A percentile compares a stretch with the other conserved stretches of the same genome.
Evolutionary conservation across 2,329 filamentous ascomycete species (phyloP).

Genomic region (Fusarium austroafricanum): DNA sequence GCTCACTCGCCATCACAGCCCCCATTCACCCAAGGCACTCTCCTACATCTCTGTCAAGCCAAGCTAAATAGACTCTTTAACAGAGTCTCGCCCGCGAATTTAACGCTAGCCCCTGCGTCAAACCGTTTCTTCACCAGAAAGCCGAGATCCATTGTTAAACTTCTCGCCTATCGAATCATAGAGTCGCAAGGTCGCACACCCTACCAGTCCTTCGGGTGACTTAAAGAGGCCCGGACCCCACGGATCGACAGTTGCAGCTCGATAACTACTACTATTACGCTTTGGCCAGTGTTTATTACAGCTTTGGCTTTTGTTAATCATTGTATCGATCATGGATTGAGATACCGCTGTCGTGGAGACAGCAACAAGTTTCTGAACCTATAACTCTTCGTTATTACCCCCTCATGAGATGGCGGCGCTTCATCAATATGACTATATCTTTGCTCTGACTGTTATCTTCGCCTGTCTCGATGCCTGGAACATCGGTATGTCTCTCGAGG

Average conservation of each 20-base stretch:
- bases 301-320: neutral
- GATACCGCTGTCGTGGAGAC: conserved; percentile 33
- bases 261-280: neutral
- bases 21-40: conserved; percentile 2
- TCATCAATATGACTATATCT: conserved; percentile 66
- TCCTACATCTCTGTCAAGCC: neutral
- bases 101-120: conserved; percentile 7
- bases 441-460: conserved; percentile 66
- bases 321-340: conserved; percentile 36
- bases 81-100: neutral
- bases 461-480: conserved; percentile 70
- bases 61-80: neutral
- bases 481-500: conserved; percentile 56
- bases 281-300: too few relatives aligned
- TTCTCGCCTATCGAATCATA: conserved; percentile 38
- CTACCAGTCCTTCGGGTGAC: conserved; percentile 32
- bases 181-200: conserved; percentile 34
- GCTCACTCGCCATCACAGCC: conserved; percentile 12
- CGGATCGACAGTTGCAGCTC: neutral
- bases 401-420: conserved; percentile 51
- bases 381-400: neutral
- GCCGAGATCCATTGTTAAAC: conserved; percentile 13
- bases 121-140: neutral
- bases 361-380: neutral
- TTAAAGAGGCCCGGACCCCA: conserved; percentile 9